Evolutionary conservation across 495 filamentous ascomycete genomes (phyloP).

Genomic region (Tuber calosporum): DNA sequence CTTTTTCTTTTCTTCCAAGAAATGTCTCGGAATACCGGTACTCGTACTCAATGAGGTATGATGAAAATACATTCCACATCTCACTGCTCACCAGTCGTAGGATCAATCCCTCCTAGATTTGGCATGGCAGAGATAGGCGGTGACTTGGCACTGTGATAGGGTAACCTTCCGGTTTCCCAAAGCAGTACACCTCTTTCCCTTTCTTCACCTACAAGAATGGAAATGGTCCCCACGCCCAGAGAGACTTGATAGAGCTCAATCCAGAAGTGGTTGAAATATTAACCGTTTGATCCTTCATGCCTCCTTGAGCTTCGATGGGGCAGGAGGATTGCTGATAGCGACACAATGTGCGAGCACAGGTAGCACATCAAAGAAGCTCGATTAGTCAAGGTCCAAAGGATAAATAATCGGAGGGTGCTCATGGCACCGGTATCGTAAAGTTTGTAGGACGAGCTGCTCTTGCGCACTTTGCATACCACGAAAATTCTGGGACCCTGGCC

Average conservation of each 20-base stretch:
- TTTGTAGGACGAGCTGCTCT: too few relatives aligned
- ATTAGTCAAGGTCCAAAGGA: not conserved
- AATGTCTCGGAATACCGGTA: not conserved
- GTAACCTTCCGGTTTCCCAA: not conserved
- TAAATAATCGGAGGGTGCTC: not conserved
- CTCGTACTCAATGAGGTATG: conserved; percentile 1
- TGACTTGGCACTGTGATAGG: not conserved
- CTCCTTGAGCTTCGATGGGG: not conserved
- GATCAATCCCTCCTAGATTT: not conserved
- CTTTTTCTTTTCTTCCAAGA: not conserved
- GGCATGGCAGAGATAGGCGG: not conserved
- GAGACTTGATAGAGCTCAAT: not conserved
- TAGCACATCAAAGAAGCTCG: not conserved
- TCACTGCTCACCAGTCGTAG: not conserved
- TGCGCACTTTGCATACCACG: too few relatives aligned
- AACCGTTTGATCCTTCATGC: not conserved
- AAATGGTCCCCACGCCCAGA: not conserved
- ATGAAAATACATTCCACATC: not conserved
- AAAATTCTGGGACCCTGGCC: too few relatives aligned
- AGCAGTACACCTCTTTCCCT: not conserved
- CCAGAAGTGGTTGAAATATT: not conserved
- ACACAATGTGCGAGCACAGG: not conserved
- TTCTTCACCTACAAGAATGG: not conserved
- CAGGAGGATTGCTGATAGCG: not conserved
- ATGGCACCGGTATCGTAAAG: too few relatives aligned